phyloP scores from a whole-genome alignment of 352 stramenopile species.

The Thraustochytrium striatum region DNA sequence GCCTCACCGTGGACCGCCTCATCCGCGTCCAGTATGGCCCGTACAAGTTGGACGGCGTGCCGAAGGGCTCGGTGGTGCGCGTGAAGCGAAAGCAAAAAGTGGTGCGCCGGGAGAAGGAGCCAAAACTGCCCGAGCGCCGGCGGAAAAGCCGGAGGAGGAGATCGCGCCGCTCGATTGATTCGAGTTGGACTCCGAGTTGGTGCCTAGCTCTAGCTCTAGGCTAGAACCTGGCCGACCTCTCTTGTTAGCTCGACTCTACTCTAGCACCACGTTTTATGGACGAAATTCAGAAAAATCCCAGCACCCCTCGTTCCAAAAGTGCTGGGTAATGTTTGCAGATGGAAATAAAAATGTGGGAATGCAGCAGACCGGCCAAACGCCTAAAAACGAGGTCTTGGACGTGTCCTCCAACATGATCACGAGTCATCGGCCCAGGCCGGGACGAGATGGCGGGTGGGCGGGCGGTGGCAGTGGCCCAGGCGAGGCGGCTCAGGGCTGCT shows the following conservation, averaged over 20 bases:
- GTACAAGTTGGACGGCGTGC: slow-evolving; percentile 73
- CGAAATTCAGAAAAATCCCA: too few species aligned
- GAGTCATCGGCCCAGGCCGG: too few species aligned
- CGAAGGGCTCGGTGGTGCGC: slow-evolving; percentile 68
- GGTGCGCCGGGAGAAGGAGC: not conserved
- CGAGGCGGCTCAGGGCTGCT: too few species aligned
- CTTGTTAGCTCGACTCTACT: not conserved
- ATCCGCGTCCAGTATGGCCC: slow-evolving; percentile 80
- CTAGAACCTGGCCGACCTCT: not conserved
- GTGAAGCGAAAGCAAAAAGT: slow-evolving; percentile 51
- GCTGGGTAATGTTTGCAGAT: too few species aligned
- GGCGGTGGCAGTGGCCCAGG: too few species aligned
- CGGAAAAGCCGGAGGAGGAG: not conserved
- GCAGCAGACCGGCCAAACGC: too few species aligned
- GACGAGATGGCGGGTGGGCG: too few species aligned
- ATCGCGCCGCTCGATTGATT: not conserved
- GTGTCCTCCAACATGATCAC: too few species aligned
- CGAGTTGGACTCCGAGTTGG: not conserved
- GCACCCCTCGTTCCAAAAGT: too few species aligned
- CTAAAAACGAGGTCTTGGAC: too few species aligned
- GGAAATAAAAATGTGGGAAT: too few species aligned
- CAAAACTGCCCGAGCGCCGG: not conserved
- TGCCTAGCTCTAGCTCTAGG: not conserved
- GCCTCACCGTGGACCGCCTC: slow-evolving; percentile 75
- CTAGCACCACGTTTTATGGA: not conserved